Evolutionary conservation across 208 protist genomes (phyloP).

Genomic region (Crithidia brevicula): DNA sequence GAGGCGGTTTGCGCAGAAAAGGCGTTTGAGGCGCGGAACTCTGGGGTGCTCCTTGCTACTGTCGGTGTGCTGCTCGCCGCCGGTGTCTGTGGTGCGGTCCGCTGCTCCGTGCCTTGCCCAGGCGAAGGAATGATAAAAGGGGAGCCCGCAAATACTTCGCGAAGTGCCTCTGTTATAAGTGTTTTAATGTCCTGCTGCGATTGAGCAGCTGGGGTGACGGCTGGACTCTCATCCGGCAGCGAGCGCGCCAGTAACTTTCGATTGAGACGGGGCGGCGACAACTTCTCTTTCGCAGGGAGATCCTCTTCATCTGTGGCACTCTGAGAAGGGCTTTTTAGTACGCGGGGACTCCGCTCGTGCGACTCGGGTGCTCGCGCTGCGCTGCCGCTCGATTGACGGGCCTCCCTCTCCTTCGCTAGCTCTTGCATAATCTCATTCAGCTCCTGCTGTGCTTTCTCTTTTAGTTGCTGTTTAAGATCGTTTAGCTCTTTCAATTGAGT

Average conservation of each 20-base stretch:
- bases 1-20: conserved; percentile 5
- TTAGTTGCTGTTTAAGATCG: conserved; percentile 46
- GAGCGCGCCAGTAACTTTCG: conserved; percentile 20
- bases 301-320: conserved; percentile 39
- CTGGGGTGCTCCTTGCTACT: conserved; percentile 1
- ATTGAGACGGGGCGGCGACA: conserved; percentile 34
- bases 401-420: conserved; percentile 39
- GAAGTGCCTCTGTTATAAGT: conserved; percentile 68
- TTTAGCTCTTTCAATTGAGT: conserved; percentile 47
- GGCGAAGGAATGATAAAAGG: conserved; percentile 63
- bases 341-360: conserved; percentile 14
- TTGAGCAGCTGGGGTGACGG: neutral
- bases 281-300: conserved; percentile 7
- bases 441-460: conserved; percentile 54
- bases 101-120: conserved; percentile 10
- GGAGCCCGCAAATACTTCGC: conserved; percentile 63
- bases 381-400: conserved; percentile 4
- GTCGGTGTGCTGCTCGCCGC: conserved; percentile 4
- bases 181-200: conserved; percentile 51
- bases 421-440: conserved; percentile 55
- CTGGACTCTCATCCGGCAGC: neutral
- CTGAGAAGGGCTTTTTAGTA: conserved; percentile 25
- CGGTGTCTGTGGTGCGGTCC: conserved; percentile 13
- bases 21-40: conserved; percentile 10
- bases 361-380: neutral